phyloP scores from a whole-genome alignment of 225 moss, liverwort and hornwort genomes.

The Polytrichum formosum region DNA sequence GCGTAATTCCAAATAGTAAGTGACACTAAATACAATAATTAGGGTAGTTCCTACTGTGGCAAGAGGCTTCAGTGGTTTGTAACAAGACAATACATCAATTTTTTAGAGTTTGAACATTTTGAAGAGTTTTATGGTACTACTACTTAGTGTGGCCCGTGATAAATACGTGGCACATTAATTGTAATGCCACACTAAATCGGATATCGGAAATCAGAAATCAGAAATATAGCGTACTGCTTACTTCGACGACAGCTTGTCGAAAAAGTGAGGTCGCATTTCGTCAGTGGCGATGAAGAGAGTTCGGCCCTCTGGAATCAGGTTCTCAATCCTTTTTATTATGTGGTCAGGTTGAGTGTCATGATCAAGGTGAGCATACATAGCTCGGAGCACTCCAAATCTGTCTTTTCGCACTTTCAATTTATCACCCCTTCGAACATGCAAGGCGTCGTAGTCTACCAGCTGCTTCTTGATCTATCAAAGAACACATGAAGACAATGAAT shows the following conservation, averaged over 20 bases:
- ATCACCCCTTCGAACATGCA: conserved; percentile 59
- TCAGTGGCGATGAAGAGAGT: conserved; percentile 51
- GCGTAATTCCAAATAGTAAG: too few species aligned
- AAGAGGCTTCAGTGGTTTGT: too few species aligned
- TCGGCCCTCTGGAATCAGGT: conserved; percentile 49
- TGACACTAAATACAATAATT: too few species aligned
- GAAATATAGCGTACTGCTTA: conserved; percentile 10
- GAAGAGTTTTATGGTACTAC: too few species aligned
- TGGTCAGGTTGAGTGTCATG: conserved; percentile 48
- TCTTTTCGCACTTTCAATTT: conserved; percentile 35
- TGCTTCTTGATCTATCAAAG: conserved; percentile 30
- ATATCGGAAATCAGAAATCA: too few species aligned
- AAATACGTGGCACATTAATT: too few species aligned
- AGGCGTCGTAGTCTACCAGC: conserved; percentile 51
- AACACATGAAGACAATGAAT: too few species aligned
- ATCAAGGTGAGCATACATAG: conserved; percentile 45
- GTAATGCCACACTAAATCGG: too few species aligned
- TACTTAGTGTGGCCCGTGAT: too few species aligned
- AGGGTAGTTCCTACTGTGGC: too few species aligned
- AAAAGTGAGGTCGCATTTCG: conserved; percentile 34
- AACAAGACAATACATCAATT: too few species aligned
- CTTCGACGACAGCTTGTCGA: conserved; percentile 34
- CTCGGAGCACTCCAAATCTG: conserved; percentile 24
- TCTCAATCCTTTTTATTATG: conserved; percentile 40
- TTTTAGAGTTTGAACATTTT: too few species aligned